These are phyloP conservation scores for Bisporella sp. DNA, from an alignment of 2,329 filamentous ascomycete species.

Conservation along the genomic window DNA sequence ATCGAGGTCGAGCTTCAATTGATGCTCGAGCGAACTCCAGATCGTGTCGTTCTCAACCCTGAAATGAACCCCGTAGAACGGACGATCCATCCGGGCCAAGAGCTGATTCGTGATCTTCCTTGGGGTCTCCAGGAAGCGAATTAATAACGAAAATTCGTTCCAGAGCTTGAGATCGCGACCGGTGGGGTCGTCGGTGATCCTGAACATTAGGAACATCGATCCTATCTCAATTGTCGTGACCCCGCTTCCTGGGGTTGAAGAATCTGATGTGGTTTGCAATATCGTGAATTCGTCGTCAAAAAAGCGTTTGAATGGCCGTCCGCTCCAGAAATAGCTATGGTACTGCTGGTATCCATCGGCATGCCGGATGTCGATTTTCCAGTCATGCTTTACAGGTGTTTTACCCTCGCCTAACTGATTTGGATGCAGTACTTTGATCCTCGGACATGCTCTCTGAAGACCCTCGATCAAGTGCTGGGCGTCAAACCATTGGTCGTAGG, in stretches of 20 bases:
- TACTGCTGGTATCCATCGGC: slow-evolving; percentile 22
- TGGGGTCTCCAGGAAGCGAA: slow-evolving; percentile 26
- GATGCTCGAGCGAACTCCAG: slow-evolving; percentile 29
- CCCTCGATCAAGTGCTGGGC: slow-evolving; percentile 21
- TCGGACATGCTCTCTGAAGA: slow-evolving; percentile 24
- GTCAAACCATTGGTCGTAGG: slow-evolving; percentile 31
- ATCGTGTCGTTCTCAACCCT: slow-evolving; percentile 31
- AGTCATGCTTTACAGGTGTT: slow-evolving; percentile 17
- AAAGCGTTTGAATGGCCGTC: slow-evolving; percentile 24
- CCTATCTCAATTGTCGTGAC: slow-evolving; percentile 26
- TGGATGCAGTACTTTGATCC: slow-evolving; percentile 27
- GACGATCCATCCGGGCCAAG: slow-evolving; percentile 17
- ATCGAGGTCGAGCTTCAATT: slow-evolving; percentile 29
- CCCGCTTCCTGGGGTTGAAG: slow-evolving; percentile 7
- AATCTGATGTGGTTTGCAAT: slow-evolving; percentile 6
- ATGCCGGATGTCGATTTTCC: slow-evolving; percentile 17
- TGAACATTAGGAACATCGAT: slow-evolving; percentile 28
- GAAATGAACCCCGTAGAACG: slow-evolving; percentile 31
- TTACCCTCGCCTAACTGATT: slow-evolving; percentile 14
- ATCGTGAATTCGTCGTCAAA: slow-evolving; percentile 16
- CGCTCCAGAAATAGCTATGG: slow-evolving; percentile 27
- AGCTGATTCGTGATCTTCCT: slow-evolving; percentile 22
- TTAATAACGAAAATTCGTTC: slow-evolving; percentile 28
- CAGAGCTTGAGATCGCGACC: slow-evolving; percentile 27
- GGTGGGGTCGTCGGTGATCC: slow-evolving; percentile 31